Conservation (phyloP, 306 rosid species). For the Sphenostylis stenocarpa region DNA sequence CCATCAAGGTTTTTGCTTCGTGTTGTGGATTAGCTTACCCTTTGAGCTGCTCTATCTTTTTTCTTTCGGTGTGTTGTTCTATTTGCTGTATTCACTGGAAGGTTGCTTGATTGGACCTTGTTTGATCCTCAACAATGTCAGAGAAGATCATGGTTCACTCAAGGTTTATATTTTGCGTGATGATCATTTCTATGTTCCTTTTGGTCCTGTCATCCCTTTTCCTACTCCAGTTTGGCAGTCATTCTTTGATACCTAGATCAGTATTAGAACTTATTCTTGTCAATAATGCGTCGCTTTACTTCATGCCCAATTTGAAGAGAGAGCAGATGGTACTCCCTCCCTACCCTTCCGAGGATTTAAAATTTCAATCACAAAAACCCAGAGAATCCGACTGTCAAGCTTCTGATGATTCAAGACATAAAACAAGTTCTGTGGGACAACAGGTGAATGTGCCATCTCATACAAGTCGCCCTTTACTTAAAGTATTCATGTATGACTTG, state of each 20-base stretch:
- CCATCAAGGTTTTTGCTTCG: conserved; percentile 15
- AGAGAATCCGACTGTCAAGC: conserved; percentile 40
- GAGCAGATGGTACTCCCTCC: conserved; percentile 38
- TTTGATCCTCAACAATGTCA: conserved; percentile 53
- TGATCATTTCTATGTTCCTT: conserved; percentile 67
- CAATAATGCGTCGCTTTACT: conserved; percentile 61
- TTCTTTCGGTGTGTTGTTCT: conserved; percentile 14
- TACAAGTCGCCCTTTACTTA: conserved; percentile 50
- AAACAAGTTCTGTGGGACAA: conserved; percentile 32
- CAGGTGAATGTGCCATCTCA: conserved; percentile 40
- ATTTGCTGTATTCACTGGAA: conserved; percentile 14
- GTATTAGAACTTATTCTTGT: conserved; percentile 72
- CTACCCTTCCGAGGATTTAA: conserved; percentile 34
- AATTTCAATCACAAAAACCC: conserved; percentile 18
- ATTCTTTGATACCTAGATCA: conserved; percentile 69
- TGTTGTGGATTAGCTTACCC: conserved; percentile 1
- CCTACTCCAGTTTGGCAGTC: conserved; percentile 67
- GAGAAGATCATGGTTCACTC: conserved; percentile 71
- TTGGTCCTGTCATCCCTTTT: conserved; percentile 69
- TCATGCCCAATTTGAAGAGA: conserved; percentile 50
- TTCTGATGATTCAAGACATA: conserved; percentile 37
- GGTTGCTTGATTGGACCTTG: conserved; percentile 9
- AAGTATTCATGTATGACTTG: conserved; percentile 88
- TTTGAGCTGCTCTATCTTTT: conserved; percentile 4
- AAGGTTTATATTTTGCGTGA: conserved; percentile 61